These are phyloP conservation scores for Coemansia sp. DNA, from an alignment of 192 early-diverging fungal species.

Conservation along the genomic window DNA sequence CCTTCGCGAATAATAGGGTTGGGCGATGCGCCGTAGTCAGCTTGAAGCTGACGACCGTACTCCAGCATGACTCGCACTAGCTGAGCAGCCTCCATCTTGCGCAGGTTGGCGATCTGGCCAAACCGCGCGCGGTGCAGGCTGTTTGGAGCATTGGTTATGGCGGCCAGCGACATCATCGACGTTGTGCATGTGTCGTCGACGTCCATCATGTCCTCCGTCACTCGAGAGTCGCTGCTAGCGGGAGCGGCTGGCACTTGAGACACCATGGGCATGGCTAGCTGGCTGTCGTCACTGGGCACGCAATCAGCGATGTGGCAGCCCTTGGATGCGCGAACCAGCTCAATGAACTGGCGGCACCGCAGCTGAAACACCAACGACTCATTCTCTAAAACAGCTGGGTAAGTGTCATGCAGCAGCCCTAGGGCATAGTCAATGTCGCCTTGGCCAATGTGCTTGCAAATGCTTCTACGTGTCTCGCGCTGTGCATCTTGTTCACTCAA, in stretches of 20 bases:
- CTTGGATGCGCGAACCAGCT: constrained; percentile 63
- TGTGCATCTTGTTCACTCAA: constrained; percentile 35
- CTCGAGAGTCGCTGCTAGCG: not conserved
- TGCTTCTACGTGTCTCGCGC: constrained; percentile 36
- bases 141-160: constrained; percentile 36
- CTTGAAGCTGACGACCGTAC: constrained; percentile 58
- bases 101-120: constrained; percentile 28
- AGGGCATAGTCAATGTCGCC: constrained; percentile 80
- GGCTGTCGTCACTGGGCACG: constrained; percentile 34
- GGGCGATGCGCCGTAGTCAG: constrained; percentile 51
- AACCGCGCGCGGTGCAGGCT: constrained; percentile 9
- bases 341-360: constrained; percentile 81
- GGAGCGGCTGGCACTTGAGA: not conserved
- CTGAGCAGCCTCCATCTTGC: constrained; percentile 26
- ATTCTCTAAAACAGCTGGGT: constrained; percentile 67
- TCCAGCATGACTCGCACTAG: constrained; percentile 47
- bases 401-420: constrained; percentile 60
- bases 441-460: constrained; percentile 57
- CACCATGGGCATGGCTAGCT: constrained; percentile 12
- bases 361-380: constrained; percentile 72
- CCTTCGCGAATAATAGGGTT: constrained; percentile 47
- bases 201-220: constrained; percentile 47
- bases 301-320: constrained; percentile 31
- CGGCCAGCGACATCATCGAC: constrained; percentile 28
- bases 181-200: constrained; percentile 46